phyloP scores from a whole-genome alignment of 2,329 filamentous ascomycete genomes.

The Nemania sp. region DNA sequence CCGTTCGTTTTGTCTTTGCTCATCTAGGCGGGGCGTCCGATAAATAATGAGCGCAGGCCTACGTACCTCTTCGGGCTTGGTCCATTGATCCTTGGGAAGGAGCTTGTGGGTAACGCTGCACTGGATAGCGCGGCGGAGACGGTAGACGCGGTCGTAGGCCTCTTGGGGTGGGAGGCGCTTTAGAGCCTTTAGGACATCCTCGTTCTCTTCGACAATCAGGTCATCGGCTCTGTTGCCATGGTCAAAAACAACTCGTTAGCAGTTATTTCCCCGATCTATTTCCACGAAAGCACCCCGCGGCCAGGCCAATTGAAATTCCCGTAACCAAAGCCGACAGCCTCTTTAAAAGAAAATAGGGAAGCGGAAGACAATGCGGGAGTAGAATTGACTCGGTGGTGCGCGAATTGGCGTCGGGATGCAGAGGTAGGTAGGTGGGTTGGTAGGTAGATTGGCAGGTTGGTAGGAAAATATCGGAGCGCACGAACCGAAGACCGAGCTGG shows the following conservation, averaged over 20 bases:
- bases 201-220: slow-evolving; percentile 92
- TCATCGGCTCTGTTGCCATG: slow-evolving; percentile 82
- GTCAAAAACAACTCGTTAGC: slow-evolving; percentile 27
- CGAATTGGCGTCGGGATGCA: slow-evolving; percentile 5
- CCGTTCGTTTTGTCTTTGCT: not conserved
- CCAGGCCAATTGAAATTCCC: slow-evolving; percentile 23
- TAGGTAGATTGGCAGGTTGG: no score
- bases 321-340: no score
- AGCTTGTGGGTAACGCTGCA: slow-evolving; percentile 73
- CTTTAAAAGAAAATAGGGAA: no score
- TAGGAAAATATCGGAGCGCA: slow-evolving; percentile 25
- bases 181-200: slow-evolving; percentile 85
- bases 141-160: slow-evolving; percentile 96
- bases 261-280: slow-evolving; percentile 8
- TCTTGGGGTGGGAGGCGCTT: slow-evolving; percentile 91
- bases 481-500: slow-evolving; percentile 89
- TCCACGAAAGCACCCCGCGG: not conserved
- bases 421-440: no score
- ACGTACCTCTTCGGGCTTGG: slow-evolving; percentile 65
- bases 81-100: slow-evolving; percentile 72
- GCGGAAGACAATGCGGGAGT: no score
- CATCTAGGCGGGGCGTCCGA: not conserved
- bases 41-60: not conserved
- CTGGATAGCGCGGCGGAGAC: slow-evolving; percentile 94
- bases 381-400: slow-evolving; percentile 1